Evolutionary conservation across 495 filamentous ascomycete species (phyloP), one percentile per base, ranked within the genome.

Genomic region (Evernia prunastri): DNA sequence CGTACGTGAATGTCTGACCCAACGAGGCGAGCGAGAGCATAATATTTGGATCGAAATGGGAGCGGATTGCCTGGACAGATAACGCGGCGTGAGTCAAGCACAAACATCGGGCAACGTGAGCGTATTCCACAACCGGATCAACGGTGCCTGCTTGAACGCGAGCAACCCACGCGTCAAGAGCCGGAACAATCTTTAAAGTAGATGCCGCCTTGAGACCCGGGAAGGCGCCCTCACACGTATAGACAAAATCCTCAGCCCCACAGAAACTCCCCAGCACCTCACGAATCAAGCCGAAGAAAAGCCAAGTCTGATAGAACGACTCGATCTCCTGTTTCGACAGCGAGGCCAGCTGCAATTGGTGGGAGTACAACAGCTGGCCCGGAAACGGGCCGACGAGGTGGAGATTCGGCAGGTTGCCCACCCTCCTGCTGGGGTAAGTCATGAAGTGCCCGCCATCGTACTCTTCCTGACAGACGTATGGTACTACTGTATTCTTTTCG

Each of bases 211-310:
- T 64, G 43, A n/a, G n/a, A n/a, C n/a, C n/a, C n/a, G n/a, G n/a
- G n/a, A n/a, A n/a, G n/a, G n/a, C n/a, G 31, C 51, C 31, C 17
- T 31, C 43, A 27, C 53, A 45, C 25, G 27, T 17, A 12, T 15
- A 20, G 35, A n/a, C 43, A 33, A 59, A 27, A 25, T 51, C 57
- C 15, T 37, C 20, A 53, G 63, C 57, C 27, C 2, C 43, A 39
- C 17, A 60, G 33, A 60, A 31, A 10, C 3, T 40, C 12, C 63
- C 57, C 29, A 60, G 31, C 8, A 65, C 15, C 31, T 65, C 57
- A 35, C 51, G 42, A 15, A 60, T 27, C 23, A 65, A 17, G 17
- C 63, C 63, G 20, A 60, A 65, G 33, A 65, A 65, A 35, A 60
- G 40, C 63, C 45, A 65, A 20, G 36, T 65, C 27, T 60, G 63